phyloP scores from a whole-genome alignment of 2,329 filamentous ascomycete species.

The Talaromyces sp. region DNA sequence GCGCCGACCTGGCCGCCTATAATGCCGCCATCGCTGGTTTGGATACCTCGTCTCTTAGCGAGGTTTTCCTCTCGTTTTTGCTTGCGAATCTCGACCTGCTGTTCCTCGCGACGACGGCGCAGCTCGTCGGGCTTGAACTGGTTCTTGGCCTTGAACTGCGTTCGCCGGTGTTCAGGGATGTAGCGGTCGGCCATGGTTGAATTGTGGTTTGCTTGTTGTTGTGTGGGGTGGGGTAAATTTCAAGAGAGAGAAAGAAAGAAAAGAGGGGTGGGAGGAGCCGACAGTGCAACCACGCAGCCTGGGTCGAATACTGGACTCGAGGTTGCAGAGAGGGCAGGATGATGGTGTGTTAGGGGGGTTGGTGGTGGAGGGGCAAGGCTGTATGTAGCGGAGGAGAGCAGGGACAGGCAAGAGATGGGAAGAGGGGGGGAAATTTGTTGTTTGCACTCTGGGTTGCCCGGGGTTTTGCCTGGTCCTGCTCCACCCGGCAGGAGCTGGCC shows the following conservation, averaged over 20 bases:
- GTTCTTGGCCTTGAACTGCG: constrained; percentile 99
- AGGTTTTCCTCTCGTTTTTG: constrained; percentile 98
- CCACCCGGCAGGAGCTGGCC: background rate
- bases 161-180: constrained; percentile 98
- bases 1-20: constrained; percentile 38
- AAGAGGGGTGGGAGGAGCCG: constrained; percentile 16
- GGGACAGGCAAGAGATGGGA: background rate
- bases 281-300: constrained; percentile 4
- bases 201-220: background rate
- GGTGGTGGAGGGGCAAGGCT: background rate
- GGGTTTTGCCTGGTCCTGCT: constrained; percentile 4
- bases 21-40: constrained; percentile 59
- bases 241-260: constrained; percentile 21
- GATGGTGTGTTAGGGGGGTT: background rate
- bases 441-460: constrained; percentile 10
- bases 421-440: constrained; percentile 4
- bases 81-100: constrained; percentile 98
- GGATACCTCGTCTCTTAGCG: constrained; percentile 94
- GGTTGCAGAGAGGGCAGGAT: background rate
- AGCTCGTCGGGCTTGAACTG: constrained; percentile 99
- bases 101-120: constrained; percentile 94
- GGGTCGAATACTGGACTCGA: background rate
- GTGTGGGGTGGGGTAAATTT: constrained; percentile 17
- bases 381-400: background rate
- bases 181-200: constrained; percentile 90